Evolutionary conservation across 495 filamentous ascomycete genomes (phyloP), one percentile per base, ranked within the genome.

Genomic region (Talaromyces borbonicus): DNA sequence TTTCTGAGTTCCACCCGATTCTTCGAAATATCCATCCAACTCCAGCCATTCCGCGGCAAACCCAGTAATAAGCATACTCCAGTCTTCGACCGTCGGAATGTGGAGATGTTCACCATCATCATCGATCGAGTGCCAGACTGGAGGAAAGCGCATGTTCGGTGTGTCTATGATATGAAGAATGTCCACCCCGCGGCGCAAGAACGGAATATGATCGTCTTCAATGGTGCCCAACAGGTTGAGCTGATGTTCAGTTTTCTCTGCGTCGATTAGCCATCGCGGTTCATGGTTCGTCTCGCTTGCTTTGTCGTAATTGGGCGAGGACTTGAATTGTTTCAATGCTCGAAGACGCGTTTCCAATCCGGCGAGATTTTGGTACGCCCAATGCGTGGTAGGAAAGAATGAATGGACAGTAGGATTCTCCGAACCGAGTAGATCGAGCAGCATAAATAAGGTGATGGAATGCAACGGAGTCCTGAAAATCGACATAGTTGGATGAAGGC

Each of bases 21-120:
- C 8, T 9, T 58, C 62, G 24, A 90, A 65, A 40, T 74, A 80
- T 2, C 80, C 83, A 48, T 92, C 88, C 50, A 95, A 56, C 47
- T 93, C 92, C 80, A 98, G 79, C 87, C 88, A 97, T 62, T 95
- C 92, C 0, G 81, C 85, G 32, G 83, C 77, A 73, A 97, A 98
- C 3, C 80, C 88, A 5, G 84, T 82, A 23, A 86, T 60, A 14
- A 98, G 77, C 51, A 73, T 74, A 38, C 82, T 76, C 92, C 92
- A 98, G 57, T 98, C 92, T 57, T 86, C 75, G 25, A 90, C 80
- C 0, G 87, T 94, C 9, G 79, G 71, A 53, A 83, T 62, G 64
- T 98, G 88, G 38, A 98, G 58, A 68, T 97, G 87, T 47, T 80
- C 81, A 1, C 76, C 92, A 55, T 96, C 85, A 59, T 98, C 92